These are phyloP conservation scores for Fusarium robinianum DNA, from an alignment of 2,329 filamentous ascomycete species.

Conservation along the genomic window DNA sequence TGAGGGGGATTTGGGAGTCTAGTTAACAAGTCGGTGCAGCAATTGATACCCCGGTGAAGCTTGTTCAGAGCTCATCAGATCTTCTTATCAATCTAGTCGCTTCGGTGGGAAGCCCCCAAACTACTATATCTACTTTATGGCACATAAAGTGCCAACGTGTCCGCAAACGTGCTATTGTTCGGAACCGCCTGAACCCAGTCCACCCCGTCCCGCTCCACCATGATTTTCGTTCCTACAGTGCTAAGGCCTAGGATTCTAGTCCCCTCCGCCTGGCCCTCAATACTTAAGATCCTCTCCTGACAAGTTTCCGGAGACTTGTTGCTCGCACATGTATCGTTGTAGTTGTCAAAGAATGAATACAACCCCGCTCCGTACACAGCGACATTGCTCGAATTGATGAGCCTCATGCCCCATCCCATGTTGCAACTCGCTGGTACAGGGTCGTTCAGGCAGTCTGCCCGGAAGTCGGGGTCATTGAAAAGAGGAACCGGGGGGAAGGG, in stretches of 20 bases:
- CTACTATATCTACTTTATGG: constrained; percentile 24
- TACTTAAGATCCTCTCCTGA: constrained; percentile 50
- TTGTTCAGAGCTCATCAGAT: constrained; percentile 2
- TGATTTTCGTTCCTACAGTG: constrained; percentile 36
- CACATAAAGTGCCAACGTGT: constrained; percentile 36
- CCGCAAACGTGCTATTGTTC: constrained; percentile 40
- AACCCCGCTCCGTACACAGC: constrained; percentile 66
- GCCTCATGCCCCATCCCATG: constrained; percentile 68
- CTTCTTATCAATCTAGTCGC: constrained; percentile 6
- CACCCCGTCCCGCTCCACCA: constrained; percentile 33
- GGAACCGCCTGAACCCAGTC: constrained; percentile 27
- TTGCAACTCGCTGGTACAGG: constrained; percentile 51
- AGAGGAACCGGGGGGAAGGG: constrained; percentile 56
- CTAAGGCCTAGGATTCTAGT: constrained; percentile 36
- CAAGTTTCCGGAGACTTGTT: constrained; percentile 48
- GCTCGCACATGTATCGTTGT: constrained; percentile 54
- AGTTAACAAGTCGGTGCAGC: constrained; percentile 25
- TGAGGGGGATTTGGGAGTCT: constrained; percentile 62
- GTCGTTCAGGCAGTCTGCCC: constrained; percentile 44
- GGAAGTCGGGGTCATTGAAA: constrained; percentile 38
- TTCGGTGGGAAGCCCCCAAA: too few relatives aligned
- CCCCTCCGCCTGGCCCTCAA: constrained; percentile 27
- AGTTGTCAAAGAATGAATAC: constrained; percentile 72
- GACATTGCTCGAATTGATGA: constrained; percentile 60
- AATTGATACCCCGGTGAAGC: constrained; percentile 32